Evolutionary conservation across 2,329 filamentous ascomycete species (phyloP), one percentile per base, ranked within the genome.

Genomic region (Aureobasidium sp.): DNA sequence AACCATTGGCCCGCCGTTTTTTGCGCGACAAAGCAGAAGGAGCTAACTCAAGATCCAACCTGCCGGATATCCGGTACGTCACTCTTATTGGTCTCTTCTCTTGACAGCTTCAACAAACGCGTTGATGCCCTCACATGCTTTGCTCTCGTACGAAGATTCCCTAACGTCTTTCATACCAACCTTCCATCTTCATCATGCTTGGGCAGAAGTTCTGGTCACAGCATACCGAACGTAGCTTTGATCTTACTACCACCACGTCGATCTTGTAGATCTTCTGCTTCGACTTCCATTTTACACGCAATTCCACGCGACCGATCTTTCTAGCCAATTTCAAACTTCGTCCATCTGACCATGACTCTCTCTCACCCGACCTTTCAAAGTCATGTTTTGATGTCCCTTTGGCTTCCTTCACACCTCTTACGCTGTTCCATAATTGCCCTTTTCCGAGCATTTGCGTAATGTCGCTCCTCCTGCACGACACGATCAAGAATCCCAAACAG

Each of bases 31-130:
- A 38, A 48, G 21, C 11, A 17, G 32, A 14, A 38, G 27, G 45
- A 49, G 45, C 45, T 22, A 49, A n/a, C 45, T 16, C 32, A 38
- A 37, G 32, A 49, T 38, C 45, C 45, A 34, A 6, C 34, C 16
- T 49, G 45, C 45, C 45, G 45, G 45, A n/a, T 35, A 29, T 11
- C 45, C 45, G 45, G n/a, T n/a, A 49, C 45, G 45, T 49, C 45
- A 48, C 29, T 8, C 14, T 17, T 12, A 24, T 45, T 45, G 11
- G 41, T 24, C 10, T 4, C 14, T 24, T 24, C 11, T 34, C 14
- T 45, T 24, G 32, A 7, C 22, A 48, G 14, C n/a, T 29, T 29
- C n/a, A 14, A 14, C 19, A 47, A 27, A 29, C 32, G 11, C 45
- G 30, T 47, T 35, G 14, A 45, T 17, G 2, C 17, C 30, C 30